Conservation (phyloP, 192 early-diverging fungal species). For the Coemansia guatemalensis region DNA sequence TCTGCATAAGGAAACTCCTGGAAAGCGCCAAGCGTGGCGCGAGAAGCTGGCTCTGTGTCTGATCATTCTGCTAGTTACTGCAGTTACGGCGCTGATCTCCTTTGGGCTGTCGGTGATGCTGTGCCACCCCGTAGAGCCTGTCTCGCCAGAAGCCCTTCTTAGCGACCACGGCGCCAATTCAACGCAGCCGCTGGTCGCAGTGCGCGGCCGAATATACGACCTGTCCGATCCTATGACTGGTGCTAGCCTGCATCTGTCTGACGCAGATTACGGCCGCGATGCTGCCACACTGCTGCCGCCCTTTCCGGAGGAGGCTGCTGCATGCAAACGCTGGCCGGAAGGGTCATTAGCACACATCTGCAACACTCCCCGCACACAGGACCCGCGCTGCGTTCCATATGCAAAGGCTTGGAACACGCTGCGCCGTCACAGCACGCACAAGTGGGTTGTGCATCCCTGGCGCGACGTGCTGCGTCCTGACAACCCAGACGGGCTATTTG, state of each 20-base stretch:
- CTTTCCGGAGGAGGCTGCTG: conserved; percentile 28
- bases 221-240: conserved; percentile 9
- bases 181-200: conserved; percentile 11
- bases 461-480: conserved; percentile 49
- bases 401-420: conserved; percentile 22
- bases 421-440: conserved; percentile 23
- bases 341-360: conserved; percentile 38
- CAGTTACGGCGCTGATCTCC: conserved; percentile 24
- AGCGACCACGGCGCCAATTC: conserved; percentile 19
- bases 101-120: conserved; percentile 36
- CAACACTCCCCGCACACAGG: conserved; percentile 26
- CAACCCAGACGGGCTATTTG: conserved; percentile 52
- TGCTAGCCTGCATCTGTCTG: conserved; percentile 8
- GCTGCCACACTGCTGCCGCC: conserved; percentile 50
- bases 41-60: conserved; percentile 81
- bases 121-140: conserved; percentile 38
- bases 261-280: conserved; percentile 53
- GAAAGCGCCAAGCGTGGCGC: conserved; percentile 77
- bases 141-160: conserved; percentile 24
- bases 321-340: conserved; percentile 23
- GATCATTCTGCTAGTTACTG: conserved; percentile 63
- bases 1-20: conserved; percentile 56
- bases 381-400: conserved; percentile 21
- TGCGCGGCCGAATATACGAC: conserved; percentile 47
- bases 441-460: conserved; percentile 68